A percentile compares a stretch with the other conserved stretches of the same genome.
phyloP scores from a whole-genome alignment of 2,329 filamentous ascomycete species.

The Aureobasidium namibiae region DNA sequence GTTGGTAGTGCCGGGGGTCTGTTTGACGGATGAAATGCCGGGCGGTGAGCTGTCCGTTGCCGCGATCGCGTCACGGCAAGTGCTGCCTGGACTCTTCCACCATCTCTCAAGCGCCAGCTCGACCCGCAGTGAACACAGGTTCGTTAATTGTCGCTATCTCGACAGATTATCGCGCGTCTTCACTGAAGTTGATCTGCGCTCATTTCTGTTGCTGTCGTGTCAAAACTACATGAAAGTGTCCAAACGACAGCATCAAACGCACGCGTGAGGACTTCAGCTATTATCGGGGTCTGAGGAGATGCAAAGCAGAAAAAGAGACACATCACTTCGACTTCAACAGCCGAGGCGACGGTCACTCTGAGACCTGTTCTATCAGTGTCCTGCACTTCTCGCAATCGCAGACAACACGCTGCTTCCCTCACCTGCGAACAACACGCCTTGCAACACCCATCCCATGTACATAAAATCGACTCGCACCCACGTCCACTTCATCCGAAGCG shows the following conservation, averaged over 20 bases:
- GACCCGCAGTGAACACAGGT: not conserved
- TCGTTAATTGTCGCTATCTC: not conserved
- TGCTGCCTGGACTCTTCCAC: not conserved
- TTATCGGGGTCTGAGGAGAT: not conserved
- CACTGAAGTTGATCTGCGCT: not conserved
- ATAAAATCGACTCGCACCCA: not conserved
- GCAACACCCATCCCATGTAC: too few relatives aligned
- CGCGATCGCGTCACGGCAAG: constrained; percentile 3
- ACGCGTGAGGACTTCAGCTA: not conserved
- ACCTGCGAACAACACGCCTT: not conserved
- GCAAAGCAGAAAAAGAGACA: not conserved
- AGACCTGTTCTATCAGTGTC: not conserved
- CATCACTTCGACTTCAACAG: constrained; percentile 12
- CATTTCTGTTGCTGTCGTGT: not conserved
- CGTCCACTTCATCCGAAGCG: not conserved
- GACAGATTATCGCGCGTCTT: not conserved
- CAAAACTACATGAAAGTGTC: not conserved
- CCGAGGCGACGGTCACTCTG: not conserved
- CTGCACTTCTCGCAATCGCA: not conserved
- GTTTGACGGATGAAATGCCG: constrained; percentile 3
- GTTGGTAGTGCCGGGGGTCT: not conserved
- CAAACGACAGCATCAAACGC: not conserved
- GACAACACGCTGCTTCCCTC: not conserved
- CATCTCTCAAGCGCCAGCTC: not conserved
- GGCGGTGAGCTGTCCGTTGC: not conserved